Conservation (phyloP, 352 stramenopile genomes). For the Pythium vanterpoolii region DNA sequence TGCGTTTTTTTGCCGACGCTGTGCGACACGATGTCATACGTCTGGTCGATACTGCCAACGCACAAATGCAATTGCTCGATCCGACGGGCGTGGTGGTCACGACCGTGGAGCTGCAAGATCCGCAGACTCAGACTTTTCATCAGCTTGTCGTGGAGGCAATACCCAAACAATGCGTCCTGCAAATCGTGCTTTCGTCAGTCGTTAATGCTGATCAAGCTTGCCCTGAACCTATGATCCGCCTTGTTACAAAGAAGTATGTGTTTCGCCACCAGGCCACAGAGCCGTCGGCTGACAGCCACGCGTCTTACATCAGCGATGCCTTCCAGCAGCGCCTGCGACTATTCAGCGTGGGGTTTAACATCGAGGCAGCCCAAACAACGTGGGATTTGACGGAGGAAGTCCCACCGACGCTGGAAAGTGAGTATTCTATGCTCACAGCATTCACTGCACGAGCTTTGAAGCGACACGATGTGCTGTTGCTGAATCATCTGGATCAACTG, state of each 20-base stretch:
- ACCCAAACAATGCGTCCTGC: conserved; percentile 17
- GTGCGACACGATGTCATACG: conserved; percentile 30
- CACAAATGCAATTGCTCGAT: conserved; percentile 13
- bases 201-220: neutral
- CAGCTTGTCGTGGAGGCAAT: conserved; percentile 25
- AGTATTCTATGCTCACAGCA: neutral
- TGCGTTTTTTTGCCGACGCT: conserved; percentile 38
- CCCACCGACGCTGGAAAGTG: neutral
- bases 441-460: neutral
- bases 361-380: neutral
- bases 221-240: neutral
- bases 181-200: neutral
- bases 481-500: neutral
- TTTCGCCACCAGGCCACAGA: conserved; percentile 33
- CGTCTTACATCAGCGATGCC: conserved; percentile 13
- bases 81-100: conserved; percentile 9
- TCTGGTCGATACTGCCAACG: conserved; percentile 1
- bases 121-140: conserved; percentile 5
- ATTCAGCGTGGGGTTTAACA: conserved; percentile 2
- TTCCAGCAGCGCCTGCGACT: conserved; percentile 22
- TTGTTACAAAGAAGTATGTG: conserved; percentile 35
- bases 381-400: neutral
- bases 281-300: neutral
- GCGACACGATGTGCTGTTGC: neutral
- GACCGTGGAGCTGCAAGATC: conserved; percentile 13